Percentiles rank a stretch among this genome's conserved stretches.
Evolutionary conservation across 2,329 filamentous ascomycete genomes (phyloP).

Genomic region (Neonectria coccinea): DNA sequence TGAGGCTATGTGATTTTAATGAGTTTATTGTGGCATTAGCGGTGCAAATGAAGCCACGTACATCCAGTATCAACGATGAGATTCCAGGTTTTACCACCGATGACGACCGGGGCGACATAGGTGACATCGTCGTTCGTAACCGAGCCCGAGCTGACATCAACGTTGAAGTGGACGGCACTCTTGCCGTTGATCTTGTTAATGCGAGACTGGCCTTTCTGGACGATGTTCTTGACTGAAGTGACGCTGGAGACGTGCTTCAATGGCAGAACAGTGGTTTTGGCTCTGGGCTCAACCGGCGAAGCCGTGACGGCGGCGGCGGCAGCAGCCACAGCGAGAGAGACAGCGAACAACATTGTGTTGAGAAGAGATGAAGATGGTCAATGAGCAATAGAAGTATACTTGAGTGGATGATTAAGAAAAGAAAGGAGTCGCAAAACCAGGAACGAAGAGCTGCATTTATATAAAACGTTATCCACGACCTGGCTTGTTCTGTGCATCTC

Average conservation of each 20-base stretch:
- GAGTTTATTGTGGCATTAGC: not conserved
- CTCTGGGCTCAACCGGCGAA: conserved; percentile 38
- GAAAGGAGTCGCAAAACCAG: not conserved
- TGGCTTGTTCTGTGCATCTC: not conserved
- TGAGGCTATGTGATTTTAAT: not conserved
- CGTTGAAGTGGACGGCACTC: not conserved
- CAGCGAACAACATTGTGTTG: conserved; percentile 5
- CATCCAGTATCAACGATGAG: conserved; percentile 48
- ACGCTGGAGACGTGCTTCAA: conserved; percentile 41
- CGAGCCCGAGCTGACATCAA: conserved; percentile 37
- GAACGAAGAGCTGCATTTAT: not conserved
- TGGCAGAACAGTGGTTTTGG: conserved; percentile 36
- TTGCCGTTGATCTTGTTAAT: conserved; percentile 41
- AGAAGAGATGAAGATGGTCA: not conserved
- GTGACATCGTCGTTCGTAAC: conserved; percentile 44
- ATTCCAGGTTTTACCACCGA: conserved; percentile 42
- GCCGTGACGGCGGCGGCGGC: conserved; percentile 41
- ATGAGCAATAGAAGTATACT: not conserved
- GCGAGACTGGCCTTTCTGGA: conserved; percentile 41
- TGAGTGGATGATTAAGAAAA: not conserved
- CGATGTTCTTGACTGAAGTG: conserved; percentile 41
- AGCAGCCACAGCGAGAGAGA: conserved; percentile 7
- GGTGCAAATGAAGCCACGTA: conserved; percentile 32
- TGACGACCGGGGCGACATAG: conserved; percentile 44
- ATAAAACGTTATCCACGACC: not conserved